Evolutionary conservation across 2,329 filamentous ascomycete genomes (phyloP), one percentile per base, ranked within the genome.

Genomic region (Verticillium nonalfalfae): DNA sequence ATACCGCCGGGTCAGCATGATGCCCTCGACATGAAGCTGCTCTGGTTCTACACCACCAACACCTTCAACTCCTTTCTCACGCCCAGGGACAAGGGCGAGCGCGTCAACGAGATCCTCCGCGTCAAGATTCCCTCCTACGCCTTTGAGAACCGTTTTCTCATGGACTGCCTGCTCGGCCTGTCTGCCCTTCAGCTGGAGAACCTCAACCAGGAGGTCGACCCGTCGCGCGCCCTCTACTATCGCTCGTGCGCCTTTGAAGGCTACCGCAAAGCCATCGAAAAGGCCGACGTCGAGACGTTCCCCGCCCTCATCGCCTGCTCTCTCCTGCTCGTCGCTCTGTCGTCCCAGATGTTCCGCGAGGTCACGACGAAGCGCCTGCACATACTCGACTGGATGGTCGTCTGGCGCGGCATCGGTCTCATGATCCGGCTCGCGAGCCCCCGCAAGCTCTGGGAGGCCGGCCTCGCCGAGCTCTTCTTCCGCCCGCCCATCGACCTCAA

Each of bases 341-440:
- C 81, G 10, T 80, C 80, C 5, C 75, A 83, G 60, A 73, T 72
- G 59, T 85, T 85, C 67, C 77, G 81, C 3, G 79, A 82, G n/a
- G 69, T 73, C 0, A 73, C 79, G 57, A 69, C 70, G 18, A 75
- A 73, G 55, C 75, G 76, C 1, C 74, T 85, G 2, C 83, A 79
- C 66, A 77, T 85, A 35, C 69, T 85, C 55, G 78, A 85, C 67
- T 86, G 83, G 82, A 81, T 85, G 71, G 66, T 78, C 3, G 74
- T 85, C 13, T 86, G 82, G 82, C 74, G 77, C 10, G 83, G 83
- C 10, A 84, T 81, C 33, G 75, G 80, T 35, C 68, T 81, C 15
- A 80, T 85, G 35, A 71, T 84, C 45, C 71, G 79, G 0, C 63
- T 80, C 13, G 73, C 76, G 45, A 66, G 68, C 1, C 69, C 71